Base-by-base conservation (phyloP, 768 basidiomycete species). In the Hortiboletus campestris region DNA sequence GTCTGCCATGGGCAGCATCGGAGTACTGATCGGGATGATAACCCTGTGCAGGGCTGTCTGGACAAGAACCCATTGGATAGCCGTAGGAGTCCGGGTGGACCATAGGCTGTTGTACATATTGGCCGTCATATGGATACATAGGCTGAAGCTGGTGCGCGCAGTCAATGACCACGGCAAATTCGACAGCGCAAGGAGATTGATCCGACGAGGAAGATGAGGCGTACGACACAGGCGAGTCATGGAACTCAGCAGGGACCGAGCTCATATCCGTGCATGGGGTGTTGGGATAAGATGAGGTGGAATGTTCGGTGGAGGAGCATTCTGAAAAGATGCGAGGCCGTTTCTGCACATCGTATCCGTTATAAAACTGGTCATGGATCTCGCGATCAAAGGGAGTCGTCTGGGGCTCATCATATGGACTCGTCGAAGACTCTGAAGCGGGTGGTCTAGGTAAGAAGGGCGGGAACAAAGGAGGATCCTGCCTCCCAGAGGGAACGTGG, bases 171-270 rank as follows among this genome's bases (percentile, higher is more conserved):
- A 34, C 36, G 17, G 47, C 4, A 49, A 55, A 46, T 10, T 68
- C 66, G 38, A 49, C 32, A 29, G 53, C 28, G 43, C 50, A 46
- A 29, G 63, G 54, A 3, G 69, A 60, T 25, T 67, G 69, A 49
- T 69, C 69, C 55, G 69, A 58, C 11, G 38, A 69, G 31, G 67
- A 62, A 25, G 67, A 65, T 19, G 67, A 63, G 13, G 63, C 55
- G 35, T 52, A 31, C 9, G 63, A 62, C 41, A 34, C 49, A 3
- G 65, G 58, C 20, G 67, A 69, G 57, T 67, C 65, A 56, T 58
- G 41, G 25, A 52, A 29, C 3, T 69, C 68, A 9, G 28, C 28
- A 35, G 55, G 43, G 17, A 29, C 52, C n/a, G 65, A 49, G 32
- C 25, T 29, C 50, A 50, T 49, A 32, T 63, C 65, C 38, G 56